Base-by-base conservation (phyloP, 2,329 filamentous ascomycete genomes). In the Aspergillus pseudoglaucus region DNA sequence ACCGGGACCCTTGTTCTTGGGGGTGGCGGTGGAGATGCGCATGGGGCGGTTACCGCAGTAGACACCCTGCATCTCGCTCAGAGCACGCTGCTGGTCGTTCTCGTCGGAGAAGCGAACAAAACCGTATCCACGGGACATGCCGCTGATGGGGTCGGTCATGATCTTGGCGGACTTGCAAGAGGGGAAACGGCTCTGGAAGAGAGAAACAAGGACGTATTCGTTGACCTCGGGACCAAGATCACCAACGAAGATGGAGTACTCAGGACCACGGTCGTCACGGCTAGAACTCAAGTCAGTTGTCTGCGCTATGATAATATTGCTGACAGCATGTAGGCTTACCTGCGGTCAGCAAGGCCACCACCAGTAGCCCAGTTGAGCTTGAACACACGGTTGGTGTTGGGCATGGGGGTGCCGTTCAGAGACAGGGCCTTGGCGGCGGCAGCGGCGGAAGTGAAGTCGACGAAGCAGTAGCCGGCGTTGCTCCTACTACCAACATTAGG, bases 141-240 rank as follows among this genome's bases (percentile, higher is more conserved):
- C 93, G 55, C 87, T 95, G 73, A 97, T 93, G 52, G 93, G 91
- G 65, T 98, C 93, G 52, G 91, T 95, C 93, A 98, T 98, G 73
- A 98, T 98, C 81, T 98, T 98, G 64, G 93, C 93, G 33, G 90
- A 95, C 78, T 97, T 97, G 87, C 91, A 97, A 7, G 90, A 95
- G 0, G 87, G 87, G 78, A 95, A 98, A 53, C 91, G 89, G 65
- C 84, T 86, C 75, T 97, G 91, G 81, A 98, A 98, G 44, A 98
- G 84, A 22, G 90, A 95, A 46, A 97, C 91, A 51, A 98, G 79
- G 49, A 97, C 91, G 64, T 95, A 97, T 75, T 98, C 93, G 71
- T 96, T 98, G 60, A 98, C 93, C 73, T 98, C 93, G 6, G 94
- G 93, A 52, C 93, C 93, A 54, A 98, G 84, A 66, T 98, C 93